Conservation (phyloP, 2,329 filamentous ascomycete species). For the Epichloe festucae region DNA sequence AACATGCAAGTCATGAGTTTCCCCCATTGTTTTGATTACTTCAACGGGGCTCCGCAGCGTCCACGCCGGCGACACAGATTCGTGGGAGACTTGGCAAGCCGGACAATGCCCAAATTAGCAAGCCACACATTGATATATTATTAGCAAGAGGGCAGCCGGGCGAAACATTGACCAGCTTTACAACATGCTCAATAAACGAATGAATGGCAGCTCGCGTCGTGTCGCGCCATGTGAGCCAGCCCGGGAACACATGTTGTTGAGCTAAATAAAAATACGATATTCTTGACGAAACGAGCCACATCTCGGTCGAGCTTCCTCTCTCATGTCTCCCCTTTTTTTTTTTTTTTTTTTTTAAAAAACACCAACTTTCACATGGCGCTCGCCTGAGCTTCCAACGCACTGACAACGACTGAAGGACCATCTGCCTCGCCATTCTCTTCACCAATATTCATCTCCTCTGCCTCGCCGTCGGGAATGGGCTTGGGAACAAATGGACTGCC, state of each 20-base stretch:
- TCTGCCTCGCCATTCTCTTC: constrained; percentile 1
- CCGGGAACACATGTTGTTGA: too few species aligned
- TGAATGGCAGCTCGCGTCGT: too few species aligned
- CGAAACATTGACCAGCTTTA: too few species aligned
- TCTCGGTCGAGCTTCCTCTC: neutral
- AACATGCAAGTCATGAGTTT: neutral
- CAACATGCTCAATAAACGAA: too few species aligned
- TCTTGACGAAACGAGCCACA: too few species aligned
- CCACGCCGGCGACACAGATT: neutral
- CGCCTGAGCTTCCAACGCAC: constrained; percentile 12
- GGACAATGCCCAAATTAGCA: too few species aligned
- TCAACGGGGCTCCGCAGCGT: constrained; percentile 4
- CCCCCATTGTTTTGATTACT: neutral
- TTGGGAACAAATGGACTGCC: constrained; percentile 49
- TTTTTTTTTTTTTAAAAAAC: neutral
- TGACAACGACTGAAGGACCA: constrained; percentile 8
- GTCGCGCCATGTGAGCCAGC: too few species aligned
- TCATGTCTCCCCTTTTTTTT: too few species aligned
- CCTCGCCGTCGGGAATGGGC: constrained; percentile 27
- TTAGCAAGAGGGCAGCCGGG: too few species aligned
- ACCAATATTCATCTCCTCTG: constrained; percentile 7
- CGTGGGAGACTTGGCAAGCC: neutral
- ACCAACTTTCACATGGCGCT: constrained; percentile 8
- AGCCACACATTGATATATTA: too few species aligned
- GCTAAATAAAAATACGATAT: too few species aligned